These are phyloP conservation scores for Penicillium decumbens DNA, from an alignment of 2,329 filamentous ascomycete genomes.

Conservation along the genomic window DNA sequence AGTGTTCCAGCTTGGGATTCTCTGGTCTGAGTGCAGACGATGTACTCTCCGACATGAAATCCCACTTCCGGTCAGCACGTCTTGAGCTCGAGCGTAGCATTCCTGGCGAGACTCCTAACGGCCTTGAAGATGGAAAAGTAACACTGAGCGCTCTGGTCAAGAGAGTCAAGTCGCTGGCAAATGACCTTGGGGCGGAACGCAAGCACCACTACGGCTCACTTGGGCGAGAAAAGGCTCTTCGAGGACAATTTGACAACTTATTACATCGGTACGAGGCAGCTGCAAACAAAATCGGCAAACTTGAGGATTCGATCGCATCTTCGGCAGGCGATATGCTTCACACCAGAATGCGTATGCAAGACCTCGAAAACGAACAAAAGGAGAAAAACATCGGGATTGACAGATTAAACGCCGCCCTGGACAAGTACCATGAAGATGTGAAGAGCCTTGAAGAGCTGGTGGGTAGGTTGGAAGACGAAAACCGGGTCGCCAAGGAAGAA, in stretches of 20 bases:
- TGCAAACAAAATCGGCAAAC: conserved; percentile 32
- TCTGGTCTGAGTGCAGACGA: conserved; percentile 28
- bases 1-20: conserved; percentile 41
- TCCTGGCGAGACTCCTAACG: conserved; percentile 42
- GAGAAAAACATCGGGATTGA: conserved; percentile 42
- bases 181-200: conserved; percentile 33
- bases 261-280: conserved; percentile 37
- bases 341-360: conserved; percentile 42
- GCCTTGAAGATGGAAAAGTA: conserved; percentile 37
- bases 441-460: conserved; percentile 43
- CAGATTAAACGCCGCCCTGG: conserved; percentile 41
- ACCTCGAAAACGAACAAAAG: conserved; percentile 38
- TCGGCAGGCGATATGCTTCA: conserved; percentile 45
- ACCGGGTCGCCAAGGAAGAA: conserved; percentile 24
- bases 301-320: conserved; percentile 40
- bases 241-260: conserved; percentile 44
- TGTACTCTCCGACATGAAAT: conserved; percentile 36
- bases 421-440: conserved; percentile 44
- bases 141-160: conserved; percentile 40
- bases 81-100: conserved; percentile 42
- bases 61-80: conserved; percentile 41
- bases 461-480: conserved; percentile 39
- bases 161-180: conserved; percentile 35
- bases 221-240: conserved; percentile 39
- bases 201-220: conserved; percentile 31